phyloP scores from a whole-genome alignment of 257 asterid species.

The Galeopsis tetrahit region DNA sequence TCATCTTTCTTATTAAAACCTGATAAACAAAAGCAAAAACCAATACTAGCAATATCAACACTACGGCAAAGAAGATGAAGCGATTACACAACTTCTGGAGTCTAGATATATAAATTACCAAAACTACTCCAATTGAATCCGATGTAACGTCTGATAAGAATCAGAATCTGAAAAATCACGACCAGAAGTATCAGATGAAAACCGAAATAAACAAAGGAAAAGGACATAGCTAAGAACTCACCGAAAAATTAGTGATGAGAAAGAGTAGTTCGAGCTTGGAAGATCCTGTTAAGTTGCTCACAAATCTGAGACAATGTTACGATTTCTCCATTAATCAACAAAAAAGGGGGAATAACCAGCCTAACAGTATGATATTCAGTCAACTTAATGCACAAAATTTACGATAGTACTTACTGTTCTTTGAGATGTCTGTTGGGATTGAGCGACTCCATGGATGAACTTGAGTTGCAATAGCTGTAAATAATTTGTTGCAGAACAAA shows the following conservation, averaged over 20 bases:
- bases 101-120: conserved; percentile 44
- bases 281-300: conserved; percentile 79
- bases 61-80: conserved; percentile 1
- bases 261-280: conserved; percentile 65
- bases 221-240: conserved; percentile 16
- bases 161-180: conserved; percentile 47
- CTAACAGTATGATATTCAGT: neutral
- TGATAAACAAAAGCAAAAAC: conserved; percentile 33
- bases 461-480: neutral
- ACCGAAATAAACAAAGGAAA: conserved; percentile 13
- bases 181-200: conserved; percentile 1
- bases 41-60: neutral
- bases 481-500: neutral
- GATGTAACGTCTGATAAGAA: conserved; percentile 59
- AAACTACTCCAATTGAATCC: conserved; percentile 38
- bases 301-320: conserved; percentile 56
- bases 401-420: conserved; percentile 56
- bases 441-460: conserved; percentile 64
- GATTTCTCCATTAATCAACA: neutral
- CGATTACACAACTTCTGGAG: neutral
- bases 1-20: conserved; percentile 66
- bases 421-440: conserved; percentile 73
- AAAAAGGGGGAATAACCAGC: neutral
- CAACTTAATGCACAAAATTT: neutral
- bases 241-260: conserved; percentile 55